phyloP scores from a whole-genome alignment of 2,329 filamentous ascomycete genomes.

The Ophiostoma montium region DNA sequence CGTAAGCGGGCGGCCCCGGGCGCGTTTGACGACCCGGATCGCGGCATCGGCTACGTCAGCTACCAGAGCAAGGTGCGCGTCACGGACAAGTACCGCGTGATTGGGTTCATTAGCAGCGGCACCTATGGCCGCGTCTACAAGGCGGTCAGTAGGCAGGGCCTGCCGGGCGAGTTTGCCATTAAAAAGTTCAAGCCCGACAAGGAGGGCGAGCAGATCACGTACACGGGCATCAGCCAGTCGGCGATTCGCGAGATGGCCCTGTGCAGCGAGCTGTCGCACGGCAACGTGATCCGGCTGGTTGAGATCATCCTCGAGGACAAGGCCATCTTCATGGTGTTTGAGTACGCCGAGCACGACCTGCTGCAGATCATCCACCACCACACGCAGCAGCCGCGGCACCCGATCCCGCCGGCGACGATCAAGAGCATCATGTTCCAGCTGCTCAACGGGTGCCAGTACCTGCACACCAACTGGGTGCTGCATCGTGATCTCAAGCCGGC shows the following conservation, averaged over 20 bases:
- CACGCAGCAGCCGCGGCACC: slow-evolving; percentile 72
- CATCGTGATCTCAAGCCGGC: slow-evolving; percentile 95
- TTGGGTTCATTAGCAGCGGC: slow-evolving; percentile 95
- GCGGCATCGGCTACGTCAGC: slow-evolving; percentile 32
- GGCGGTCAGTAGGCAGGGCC: slow-evolving; percentile 60
- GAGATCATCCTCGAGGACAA: slow-evolving; percentile 98
- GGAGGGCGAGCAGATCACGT: slow-evolving; percentile 85
- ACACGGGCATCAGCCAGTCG: slow-evolving; percentile 95
- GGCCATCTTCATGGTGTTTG: slow-evolving; percentile 99
- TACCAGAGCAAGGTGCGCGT: slow-evolving; percentile 75
- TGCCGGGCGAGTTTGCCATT: slow-evolving; percentile 81
- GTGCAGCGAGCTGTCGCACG: slow-evolving; percentile 79
- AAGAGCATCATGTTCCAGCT: slow-evolving; percentile 94
- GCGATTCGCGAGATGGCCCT: slow-evolving; percentile 95
- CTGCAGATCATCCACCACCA: slow-evolving; percentile 98
- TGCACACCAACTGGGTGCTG: slow-evolving; percentile 93
- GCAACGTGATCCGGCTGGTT: slow-evolving; percentile 78
- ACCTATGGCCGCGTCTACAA: slow-evolving; percentile 99
- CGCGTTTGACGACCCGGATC: slow-evolving; percentile 42
- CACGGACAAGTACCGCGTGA: slow-evolving; percentile 85
- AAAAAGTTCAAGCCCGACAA: slow-evolving; percentile 99
- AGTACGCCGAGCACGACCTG: slow-evolving; percentile 94
- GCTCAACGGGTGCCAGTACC: slow-evolving; percentile 83
- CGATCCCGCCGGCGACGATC: slow-evolving; percentile 77
- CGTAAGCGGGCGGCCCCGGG: slow-evolving; percentile 45